Percentiles rank a stretch among this genome's conserved stretches.
These are phyloP conservation scores for Cordyceps tenuipes DNA, from an alignment of 2,329 filamentous ascomycete genomes.

Conservation along the genomic window DNA sequence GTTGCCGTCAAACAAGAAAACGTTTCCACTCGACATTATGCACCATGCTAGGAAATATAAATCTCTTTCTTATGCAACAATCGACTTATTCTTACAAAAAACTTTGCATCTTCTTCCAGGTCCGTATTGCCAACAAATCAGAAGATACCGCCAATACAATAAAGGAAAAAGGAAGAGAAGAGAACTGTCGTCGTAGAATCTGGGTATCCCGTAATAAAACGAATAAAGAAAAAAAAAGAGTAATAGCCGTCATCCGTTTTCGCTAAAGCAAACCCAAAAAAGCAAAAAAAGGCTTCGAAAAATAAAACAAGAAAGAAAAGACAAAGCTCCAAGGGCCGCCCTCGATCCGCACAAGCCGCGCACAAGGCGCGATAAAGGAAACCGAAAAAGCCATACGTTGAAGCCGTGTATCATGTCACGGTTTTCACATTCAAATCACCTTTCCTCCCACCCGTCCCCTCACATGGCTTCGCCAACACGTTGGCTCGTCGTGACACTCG, in stretches of 20 bases:
- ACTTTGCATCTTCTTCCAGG: neutral
- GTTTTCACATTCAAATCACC: neutral
- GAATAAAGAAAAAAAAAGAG: neutral
- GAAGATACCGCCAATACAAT: neutral
- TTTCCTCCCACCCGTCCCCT: neutral
- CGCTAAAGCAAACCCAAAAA: slow-evolving; percentile 6
- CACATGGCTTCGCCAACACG: slow-evolving; percentile 20
- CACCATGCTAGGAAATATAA: neutral
- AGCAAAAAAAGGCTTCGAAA: neutral
- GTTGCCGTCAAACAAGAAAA: neutral
- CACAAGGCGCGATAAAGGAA: neutral
- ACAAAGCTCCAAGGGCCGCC: neutral
- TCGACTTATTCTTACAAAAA: slow-evolving; percentile 1
- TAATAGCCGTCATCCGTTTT: slow-evolving; percentile 4
- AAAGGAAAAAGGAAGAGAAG: neutral
- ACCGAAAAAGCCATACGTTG: neutral
- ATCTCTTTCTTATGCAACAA: neutral
- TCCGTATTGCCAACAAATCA: neutral
- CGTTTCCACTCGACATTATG: neutral
- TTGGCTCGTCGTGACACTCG: slow-evolving; percentile 14
- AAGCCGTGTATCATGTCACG: neutral
- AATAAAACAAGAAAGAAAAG: neutral
- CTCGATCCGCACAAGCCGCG: neutral
- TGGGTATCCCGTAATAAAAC: slow-evolving; percentile 12
- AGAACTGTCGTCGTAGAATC: neutral